Evolutionary conservation across 2,329 filamentous ascomycete species (phyloP), one percentile per base, ranked within the genome.

Genomic region (Sporothrix protearum): DNA sequence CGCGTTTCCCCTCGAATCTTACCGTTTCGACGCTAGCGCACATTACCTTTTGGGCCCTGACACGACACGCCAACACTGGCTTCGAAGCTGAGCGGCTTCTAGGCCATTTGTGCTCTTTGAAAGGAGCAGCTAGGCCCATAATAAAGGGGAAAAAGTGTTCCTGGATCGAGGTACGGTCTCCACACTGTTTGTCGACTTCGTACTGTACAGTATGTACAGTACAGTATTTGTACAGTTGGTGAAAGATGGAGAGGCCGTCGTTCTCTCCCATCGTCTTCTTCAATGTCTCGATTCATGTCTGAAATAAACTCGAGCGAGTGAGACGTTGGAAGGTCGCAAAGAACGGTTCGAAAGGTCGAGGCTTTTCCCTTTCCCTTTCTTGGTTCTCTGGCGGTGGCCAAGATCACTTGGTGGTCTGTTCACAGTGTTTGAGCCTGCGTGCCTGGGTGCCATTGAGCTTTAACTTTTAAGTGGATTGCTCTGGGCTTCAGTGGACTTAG

Each of bases 1-100:
- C 70, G 70, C 68, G 59, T 53, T 49, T 61, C 59, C 70, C 70
- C 70, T 64, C 47, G 57, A 64, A 69, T 55, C 42, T 55, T 64
- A 28, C 59, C 59, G 59, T 64, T 64, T 42, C 19, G 6, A 30
- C 33, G 33, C 66, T 68, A 68, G 66, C 51, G 66, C 30, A 51
- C 33, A 45, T 53, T 33, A n/a, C 47, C 30, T 53, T 67, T 51
- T 51, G 19, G 25, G 22, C 63, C 63, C 36, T 64, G 59, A 33
- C 59, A 22, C n/a, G 45, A 19, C 45, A 9, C 12, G 33, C 33
- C 33, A 36, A 8, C 33, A 36, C n/a, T 53, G 9, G 19, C 59
- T 42, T 59, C 22, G 47, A 22, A n/a, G 33, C 33, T 3, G 33
- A 8, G 28, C n/a, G 16, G 28, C 10, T 5, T 28, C 14, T 53